phyloP scores from a whole-genome alignment of 208 protist species.

The Trypanosoma avium region DNA sequence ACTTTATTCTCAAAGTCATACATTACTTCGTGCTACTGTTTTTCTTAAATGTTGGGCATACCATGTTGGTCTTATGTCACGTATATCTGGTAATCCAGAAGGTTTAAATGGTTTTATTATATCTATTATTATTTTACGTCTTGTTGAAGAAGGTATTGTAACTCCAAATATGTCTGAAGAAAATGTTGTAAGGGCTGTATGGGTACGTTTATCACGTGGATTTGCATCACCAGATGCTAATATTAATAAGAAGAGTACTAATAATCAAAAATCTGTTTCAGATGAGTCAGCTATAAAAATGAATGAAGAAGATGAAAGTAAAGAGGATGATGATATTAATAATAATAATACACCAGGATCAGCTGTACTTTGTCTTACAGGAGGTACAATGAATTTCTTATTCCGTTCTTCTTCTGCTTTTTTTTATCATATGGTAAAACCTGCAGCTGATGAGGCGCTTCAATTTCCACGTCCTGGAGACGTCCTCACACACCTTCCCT shows the following conservation, averaged over 20 bases:
- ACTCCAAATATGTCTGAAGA: conserved; percentile 71
- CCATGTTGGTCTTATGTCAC: conserved; percentile 70
- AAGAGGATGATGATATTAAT: conserved; percentile 61
- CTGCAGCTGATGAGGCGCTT: conserved; percentile 68
- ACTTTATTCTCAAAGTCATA: conserved; percentile 53
- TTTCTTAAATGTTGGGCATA: conserved; percentile 87
- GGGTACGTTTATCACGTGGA: conserved; percentile 68
- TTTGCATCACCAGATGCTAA: no score
- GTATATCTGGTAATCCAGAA: conserved; percentile 66
- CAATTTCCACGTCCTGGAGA: conserved; percentile 47
- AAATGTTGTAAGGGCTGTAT: conserved; percentile 72
- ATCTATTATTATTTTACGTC: conserved; percentile 58
- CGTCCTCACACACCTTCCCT: conserved; percentile 48
- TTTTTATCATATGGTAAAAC: conserved; percentile 59
- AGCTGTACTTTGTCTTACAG: conserved; percentile 59
- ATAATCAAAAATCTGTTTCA: conserved; percentile 19
- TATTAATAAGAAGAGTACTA: neutral
- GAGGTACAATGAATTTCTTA: conserved; percentile 76
- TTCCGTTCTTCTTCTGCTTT: conserved; percentile 71
- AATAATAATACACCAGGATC: no score
- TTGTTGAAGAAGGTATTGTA: conserved; percentile 75
- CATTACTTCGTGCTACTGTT: conserved; percentile 65
- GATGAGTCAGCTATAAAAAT: no score
- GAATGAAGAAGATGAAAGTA: no score
- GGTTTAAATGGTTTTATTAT: conserved; percentile 81